phyloP scores from a whole-genome alignment of 2,329 filamentous ascomycete species.

The Coniochaeta sp. region DNA sequence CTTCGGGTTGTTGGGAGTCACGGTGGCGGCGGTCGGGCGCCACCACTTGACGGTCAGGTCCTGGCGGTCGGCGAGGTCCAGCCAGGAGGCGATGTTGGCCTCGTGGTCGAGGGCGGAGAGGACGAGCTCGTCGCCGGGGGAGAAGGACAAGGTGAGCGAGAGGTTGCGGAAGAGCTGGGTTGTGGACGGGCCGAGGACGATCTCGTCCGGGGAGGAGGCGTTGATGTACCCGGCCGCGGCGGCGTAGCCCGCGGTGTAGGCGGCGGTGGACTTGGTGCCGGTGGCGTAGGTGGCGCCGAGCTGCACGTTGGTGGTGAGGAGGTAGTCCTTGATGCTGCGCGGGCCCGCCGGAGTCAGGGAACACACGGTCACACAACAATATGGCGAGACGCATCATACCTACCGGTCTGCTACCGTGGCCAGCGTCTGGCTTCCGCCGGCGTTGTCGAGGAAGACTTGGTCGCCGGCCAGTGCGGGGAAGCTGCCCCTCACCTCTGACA shows the following conservation, averaged over 20 bases:
- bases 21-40: constrained; percentile 30
- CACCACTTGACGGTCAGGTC: constrained; percentile 65
- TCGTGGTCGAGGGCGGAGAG: constrained; percentile 70
- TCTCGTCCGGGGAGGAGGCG: constrained; percentile 51
- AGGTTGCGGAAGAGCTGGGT: constrained; percentile 73
- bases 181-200: constrained; percentile 66
- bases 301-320: constrained; percentile 65
- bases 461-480: constrained; percentile 60
- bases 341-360: no score
- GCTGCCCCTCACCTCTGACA: constrained; percentile 45
- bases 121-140: constrained; percentile 57
- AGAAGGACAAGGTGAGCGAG: constrained; percentile 44
- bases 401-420: constrained; percentile 60
- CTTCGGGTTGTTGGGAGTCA: constrained; percentile 39
- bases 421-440: constrained; percentile 66
- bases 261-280: constrained; percentile 49
- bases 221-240: constrained; percentile 67
- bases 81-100: constrained; percentile 69
- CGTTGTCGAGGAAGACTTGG: constrained; percentile 72
- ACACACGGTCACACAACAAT: no score
- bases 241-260: constrained; percentile 52
- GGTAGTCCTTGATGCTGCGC: constrained; percentile 55
- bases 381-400: constrained; percentile 18
- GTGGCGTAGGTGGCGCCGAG: constrained; percentile 63
- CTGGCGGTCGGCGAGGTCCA: constrained; percentile 55